Conservation (phyloP, 257 asterid genomes). For the Solanum chmielewskii region DNA sequence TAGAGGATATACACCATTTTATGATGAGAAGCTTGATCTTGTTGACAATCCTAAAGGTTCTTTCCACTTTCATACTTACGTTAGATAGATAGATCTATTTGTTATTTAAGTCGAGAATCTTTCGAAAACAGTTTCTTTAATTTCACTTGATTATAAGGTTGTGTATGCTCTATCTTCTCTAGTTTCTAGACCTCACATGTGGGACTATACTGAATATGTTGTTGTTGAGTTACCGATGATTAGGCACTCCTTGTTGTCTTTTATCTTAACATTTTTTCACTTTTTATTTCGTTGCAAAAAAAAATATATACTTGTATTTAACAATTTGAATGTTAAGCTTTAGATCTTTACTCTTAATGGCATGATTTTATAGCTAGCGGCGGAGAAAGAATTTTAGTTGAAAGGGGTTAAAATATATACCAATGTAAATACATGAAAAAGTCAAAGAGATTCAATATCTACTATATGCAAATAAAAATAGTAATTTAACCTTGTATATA, state of each 20-base stretch:
- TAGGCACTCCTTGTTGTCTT: background rate
- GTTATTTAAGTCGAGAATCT: background rate
- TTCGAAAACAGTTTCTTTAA: too few relatives aligned
- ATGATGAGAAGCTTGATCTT: slow-evolving; percentile 34
- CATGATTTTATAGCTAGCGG: background rate
- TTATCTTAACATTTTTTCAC: background rate
- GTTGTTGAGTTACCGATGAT: background rate
- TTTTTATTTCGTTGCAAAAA: background rate
- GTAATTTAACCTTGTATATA: too few relatives aligned
- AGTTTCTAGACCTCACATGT: background rate
- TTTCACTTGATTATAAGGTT: background rate
- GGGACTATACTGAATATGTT: background rate
- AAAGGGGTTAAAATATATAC: background rate
- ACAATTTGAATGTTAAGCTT: background rate
- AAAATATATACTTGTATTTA: background rate
- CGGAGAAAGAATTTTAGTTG: background rate
- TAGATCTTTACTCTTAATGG: background rate
- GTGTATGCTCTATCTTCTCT: background rate
- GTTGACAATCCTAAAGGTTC: slow-evolving; percentile 22
- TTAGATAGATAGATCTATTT: background rate
- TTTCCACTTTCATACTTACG: background rate
- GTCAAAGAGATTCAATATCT: background rate
- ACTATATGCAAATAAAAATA: too few relatives aligned
- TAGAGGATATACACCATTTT: slow-evolving; percentile 42
- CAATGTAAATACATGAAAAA: too few relatives aligned